Base-by-base conservation (phyloP, 768 basidiomycete genomes). In the Asterophora parasitica region DNA sequence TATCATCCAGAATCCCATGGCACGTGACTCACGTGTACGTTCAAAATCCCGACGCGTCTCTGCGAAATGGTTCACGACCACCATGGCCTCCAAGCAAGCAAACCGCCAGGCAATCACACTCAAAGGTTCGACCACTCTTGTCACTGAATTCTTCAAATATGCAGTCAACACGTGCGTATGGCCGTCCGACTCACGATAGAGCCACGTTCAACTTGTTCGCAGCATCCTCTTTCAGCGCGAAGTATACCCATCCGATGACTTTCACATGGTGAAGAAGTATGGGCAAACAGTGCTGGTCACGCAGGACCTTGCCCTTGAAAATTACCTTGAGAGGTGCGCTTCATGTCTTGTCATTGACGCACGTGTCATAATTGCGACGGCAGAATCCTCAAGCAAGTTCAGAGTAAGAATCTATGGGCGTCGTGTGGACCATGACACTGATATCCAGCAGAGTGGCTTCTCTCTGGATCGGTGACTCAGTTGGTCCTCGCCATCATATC, bases 131-230 rank as follows among this genome's bases (percentile, higher is more conserved):
- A 92, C 92, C 2, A 77, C 82, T 33, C 77, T 97, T 15, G 95
- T 98, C 48, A 95, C 92, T 0, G 96, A 99, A 59, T 98, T 99
- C 76, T 98, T 99, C 77, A 97, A 97, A 72, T 98, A 93, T 67
- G 88, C 91, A n/a, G 92, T 92, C 56, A 96, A 96, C 73, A 93
- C 88, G 92, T 93, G 60, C 55, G 88, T 75, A 15, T 32, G 34
- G 28, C 55, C 17, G 7, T 17, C 0, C 23, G 15, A 6, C 34
- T 23, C 17, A 17, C 28, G 33, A 16, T 31, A n/a, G 16, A 49
- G 19, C 42, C 32, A 31, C 30, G 38, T 51, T 56, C 36, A 55
- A 55, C 49, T 49, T 37, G 46, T 34, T 36, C 13, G 37, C 62
- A 96, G 92, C 12, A 95, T 98, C 58, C 73, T 99, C 45, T 99